Percentiles rank a stretch among this genome's conserved stretches.
phyloP scores from a whole-genome alignment of 2,329 filamentous ascomycete genomes.

The Pezicula rhizophila region DNA sequence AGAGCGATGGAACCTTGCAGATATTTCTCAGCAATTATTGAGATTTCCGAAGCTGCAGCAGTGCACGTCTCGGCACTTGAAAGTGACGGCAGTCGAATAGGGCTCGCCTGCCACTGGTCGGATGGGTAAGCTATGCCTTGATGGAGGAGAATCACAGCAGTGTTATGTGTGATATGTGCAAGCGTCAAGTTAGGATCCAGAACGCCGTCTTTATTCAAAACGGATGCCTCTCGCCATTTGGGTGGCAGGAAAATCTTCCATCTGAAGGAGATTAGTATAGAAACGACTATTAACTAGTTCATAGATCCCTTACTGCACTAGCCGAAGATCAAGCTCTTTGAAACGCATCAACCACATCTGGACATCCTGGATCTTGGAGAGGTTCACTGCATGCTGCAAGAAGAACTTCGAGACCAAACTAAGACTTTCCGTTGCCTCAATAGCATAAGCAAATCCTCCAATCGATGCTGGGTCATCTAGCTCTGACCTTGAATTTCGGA shows the following conservation, averaged over 20 bases:
- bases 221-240: slow-evolving; percentile 27
- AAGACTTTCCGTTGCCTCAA: slow-evolving; percentile 29
- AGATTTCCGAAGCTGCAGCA: slow-evolving; percentile 19
- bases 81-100: slow-evolving; percentile 17
- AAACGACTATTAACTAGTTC: no score
- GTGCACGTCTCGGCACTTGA: slow-evolving; percentile 22
- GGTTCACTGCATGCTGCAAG: slow-evolving; percentile 26
- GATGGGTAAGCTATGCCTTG: slow-evolving; percentile 28
- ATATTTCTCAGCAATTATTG: slow-evolving; percentile 22
- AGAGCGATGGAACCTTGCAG: slow-evolving; percentile 20
- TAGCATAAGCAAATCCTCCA: slow-evolving; percentile 26
- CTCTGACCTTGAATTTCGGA: slow-evolving; percentile 16
- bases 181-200: slow-evolving; percentile 25
- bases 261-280: slow-evolving; percentile 1
- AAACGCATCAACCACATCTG: slow-evolving; percentile 29
- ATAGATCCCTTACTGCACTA: slow-evolving; percentile 15
- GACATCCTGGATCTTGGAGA: slow-evolving; percentile 23
- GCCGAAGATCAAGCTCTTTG: slow-evolving; percentile 27
- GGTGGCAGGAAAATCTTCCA: slow-evolving; percentile 27
- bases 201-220: slow-evolving; percentile 30
- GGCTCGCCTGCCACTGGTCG: slow-evolving; percentile 20
- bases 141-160: slow-evolving; percentile 21
- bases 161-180: slow-evolving; percentile 26
- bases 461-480: slow-evolving; percentile 25
- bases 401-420: slow-evolving; percentile 31